A percentile compares a stretch with the other conserved stretches of the same genome.
Evolutionary conservation across 2,329 filamentous ascomycete species (phyloP).

Genomic region (Pseudogymnoascus sp.): DNA sequence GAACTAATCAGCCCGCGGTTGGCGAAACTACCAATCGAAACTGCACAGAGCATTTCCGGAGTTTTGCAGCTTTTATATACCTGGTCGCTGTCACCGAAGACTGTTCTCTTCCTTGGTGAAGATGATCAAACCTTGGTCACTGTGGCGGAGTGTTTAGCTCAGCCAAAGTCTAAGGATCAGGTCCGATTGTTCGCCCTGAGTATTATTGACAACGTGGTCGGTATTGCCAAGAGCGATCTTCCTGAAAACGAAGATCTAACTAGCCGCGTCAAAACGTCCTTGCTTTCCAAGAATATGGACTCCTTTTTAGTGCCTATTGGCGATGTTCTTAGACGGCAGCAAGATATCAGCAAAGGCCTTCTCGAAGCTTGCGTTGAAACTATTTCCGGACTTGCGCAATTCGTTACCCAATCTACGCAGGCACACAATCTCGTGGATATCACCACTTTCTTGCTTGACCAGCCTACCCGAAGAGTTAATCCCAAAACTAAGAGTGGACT

Average conservation of each 20-base stretch:
- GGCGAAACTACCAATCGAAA: conserved; percentile 71
- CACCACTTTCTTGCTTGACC: conserved; percentile 69
- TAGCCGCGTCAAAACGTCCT: conserved; percentile 42
- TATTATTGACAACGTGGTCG: conserved; percentile 63
- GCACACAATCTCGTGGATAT: conserved; percentile 72
- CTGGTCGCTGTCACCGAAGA: conserved; percentile 63
- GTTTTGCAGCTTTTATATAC: conserved; percentile 71
- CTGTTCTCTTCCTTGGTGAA: conserved; percentile 56
- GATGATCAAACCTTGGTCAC: conserved; percentile 56
- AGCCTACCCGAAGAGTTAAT: conserved; percentile 74
- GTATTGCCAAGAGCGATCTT: conserved; percentile 46
- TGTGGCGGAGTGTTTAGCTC: conserved; percentile 62
- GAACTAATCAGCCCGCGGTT: conserved; percentile 72
- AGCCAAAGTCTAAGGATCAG: conserved; percentile 70
- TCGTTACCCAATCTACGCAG: conserved; percentile 59
- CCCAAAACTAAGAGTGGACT: conserved; percentile 76
- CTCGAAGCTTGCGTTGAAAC: conserved; percentile 71
- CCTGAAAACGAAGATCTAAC: conserved; percentile 38
- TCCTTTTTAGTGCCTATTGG: conserved; percentile 60
- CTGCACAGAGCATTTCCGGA: conserved; percentile 79
- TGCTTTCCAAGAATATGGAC: conserved; percentile 49
- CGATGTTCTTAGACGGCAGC: conserved; percentile 50
- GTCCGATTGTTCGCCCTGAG: conserved; percentile 76
- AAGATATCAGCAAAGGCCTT: conserved; percentile 58
- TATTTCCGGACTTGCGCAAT: conserved; percentile 64